phyloP scores from a whole-genome alignment of 1,139 yeast species.

The Hyphopichia buzzinii region DNA sequence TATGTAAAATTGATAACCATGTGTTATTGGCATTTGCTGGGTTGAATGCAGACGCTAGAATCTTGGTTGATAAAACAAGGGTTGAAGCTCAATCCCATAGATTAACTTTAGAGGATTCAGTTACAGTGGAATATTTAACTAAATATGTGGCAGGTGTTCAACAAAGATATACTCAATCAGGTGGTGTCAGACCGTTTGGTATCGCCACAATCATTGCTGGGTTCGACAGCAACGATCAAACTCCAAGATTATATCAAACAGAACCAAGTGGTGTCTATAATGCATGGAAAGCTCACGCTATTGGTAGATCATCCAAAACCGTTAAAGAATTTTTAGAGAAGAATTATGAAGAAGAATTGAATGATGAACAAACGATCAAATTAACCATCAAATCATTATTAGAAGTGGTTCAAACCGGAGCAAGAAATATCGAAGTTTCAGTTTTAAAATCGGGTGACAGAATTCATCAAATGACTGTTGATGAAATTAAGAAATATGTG shows the following conservation, averaged over 20 bases:
- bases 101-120: constrained; percentile 91
- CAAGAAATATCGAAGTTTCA: constrained; percentile 91
- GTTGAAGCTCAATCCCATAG: constrained; percentile 97
- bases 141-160: constrained; percentile 96
- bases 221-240: constrained; percentile 79
- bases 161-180: constrained; percentile 96
- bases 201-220: constrained; percentile 95
- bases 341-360: constrained; percentile 68
- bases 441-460: constrained; percentile 70
- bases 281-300: constrained; percentile 99
- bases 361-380: constrained; percentile 73
- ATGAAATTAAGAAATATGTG: constrained; percentile 73
- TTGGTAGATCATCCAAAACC: constrained; percentile 93
- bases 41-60: constrained; percentile 94
- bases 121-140: constrained; percentile 86
- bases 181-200: constrained; percentile 96
- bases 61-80: constrained; percentile 91
- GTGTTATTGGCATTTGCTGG: constrained; percentile 95
- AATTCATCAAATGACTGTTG: constrained; percentile 58
- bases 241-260: constrained; percentile 86
- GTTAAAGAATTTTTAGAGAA: constrained; percentile 95
- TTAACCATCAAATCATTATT: constrained; percentile 83
- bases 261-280: constrained; percentile 98
- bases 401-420: constrained; percentile 98
- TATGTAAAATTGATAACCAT: constrained; percentile 88